Evolutionary conservation across 2,329 filamentous ascomycete species (phyloP).

Genomic region (Volutella citrinella): DNA sequence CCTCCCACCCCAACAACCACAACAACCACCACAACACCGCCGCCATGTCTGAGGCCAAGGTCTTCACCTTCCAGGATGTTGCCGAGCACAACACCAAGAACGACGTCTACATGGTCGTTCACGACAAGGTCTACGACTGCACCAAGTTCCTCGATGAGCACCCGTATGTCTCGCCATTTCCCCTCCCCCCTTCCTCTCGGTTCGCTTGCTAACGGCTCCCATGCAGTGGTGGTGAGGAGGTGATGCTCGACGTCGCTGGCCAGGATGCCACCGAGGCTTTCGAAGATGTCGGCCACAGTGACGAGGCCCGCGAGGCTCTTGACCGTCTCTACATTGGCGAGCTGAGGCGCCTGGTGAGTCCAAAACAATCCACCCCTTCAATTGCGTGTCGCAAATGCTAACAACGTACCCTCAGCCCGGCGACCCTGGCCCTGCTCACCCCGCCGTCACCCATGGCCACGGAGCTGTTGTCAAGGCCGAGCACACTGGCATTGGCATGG

Average conservation of each 20-base stretch:
- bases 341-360: slow-evolving; percentile 75
- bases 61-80: slow-evolving; percentile 78
- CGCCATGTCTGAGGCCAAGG: slow-evolving; percentile 34
- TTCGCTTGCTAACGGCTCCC: slow-evolving; percentile 15
- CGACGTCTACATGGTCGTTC: slow-evolving; percentile 86
- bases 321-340: slow-evolving; percentile 70
- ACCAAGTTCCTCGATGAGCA: slow-evolving; percentile 95
- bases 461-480: slow-evolving; percentile 46
- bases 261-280: slow-evolving; percentile 98
- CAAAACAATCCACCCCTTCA: background rate
- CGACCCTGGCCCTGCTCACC: slow-evolving; percentile 67
- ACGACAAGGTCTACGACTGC: slow-evolving; percentile 94
- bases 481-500: slow-evolving; percentile 65
- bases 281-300: slow-evolving; percentile 98
- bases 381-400: slow-evolving; percentile 1
- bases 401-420: slow-evolving; percentile 53
- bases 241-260: slow-evolving; percentile 90
- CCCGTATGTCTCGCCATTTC: slow-evolving; percentile 56
- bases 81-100: slow-evolving; percentile 88
- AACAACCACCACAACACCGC: too few relatives aligned
- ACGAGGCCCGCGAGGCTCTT: slow-evolving; percentile 95
- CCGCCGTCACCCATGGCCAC: slow-evolving; percentile 46
- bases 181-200: slow-evolving; percentile 3
- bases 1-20: slow-evolving; percentile 13
- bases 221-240: slow-evolving; percentile 91